Conservation (phyloP, 2,329 filamentous ascomycete species). For the Exophiala dermatitidis region DNA sequence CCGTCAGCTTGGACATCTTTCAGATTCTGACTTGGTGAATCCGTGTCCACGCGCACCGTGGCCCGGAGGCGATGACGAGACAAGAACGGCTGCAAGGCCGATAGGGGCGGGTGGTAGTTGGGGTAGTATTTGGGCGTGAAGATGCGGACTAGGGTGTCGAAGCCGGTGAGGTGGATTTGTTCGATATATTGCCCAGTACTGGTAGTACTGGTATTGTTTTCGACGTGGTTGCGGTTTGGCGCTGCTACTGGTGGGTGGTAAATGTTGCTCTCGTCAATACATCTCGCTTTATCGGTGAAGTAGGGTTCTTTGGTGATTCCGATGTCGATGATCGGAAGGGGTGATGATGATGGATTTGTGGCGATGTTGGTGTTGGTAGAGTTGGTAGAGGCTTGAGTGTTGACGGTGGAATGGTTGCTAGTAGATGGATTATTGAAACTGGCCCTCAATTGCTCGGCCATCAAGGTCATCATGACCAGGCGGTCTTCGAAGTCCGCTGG, state of each 20-base stretch:
- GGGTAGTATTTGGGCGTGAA: constrained; percentile 46
- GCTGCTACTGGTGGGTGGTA: constrained; percentile 28
- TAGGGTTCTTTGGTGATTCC: constrained; percentile 44
- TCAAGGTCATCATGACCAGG: constrained; percentile 44
- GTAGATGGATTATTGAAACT: neutral
- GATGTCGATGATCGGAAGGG: constrained; percentile 38
- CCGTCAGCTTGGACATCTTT: constrained; percentile 35
- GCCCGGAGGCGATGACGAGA: constrained; percentile 39
- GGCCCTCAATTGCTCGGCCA: constrained; percentile 38
- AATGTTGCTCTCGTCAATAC: constrained; percentile 34
- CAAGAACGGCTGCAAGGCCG: constrained; percentile 38
- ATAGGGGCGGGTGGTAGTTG: constrained; percentile 35
- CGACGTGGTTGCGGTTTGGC: no score
- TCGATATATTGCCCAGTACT: constrained; percentile 21
- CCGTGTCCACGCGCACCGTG: constrained; percentile 32
- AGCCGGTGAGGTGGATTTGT: constrained; percentile 44
- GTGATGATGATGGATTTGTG: neutral
- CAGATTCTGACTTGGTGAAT: constrained; percentile 11
- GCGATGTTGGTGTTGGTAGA: neutral
- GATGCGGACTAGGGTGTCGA: constrained; percentile 44
- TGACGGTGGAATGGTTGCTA: neutral
- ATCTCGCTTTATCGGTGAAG: constrained; percentile 43
- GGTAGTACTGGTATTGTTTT: no score
- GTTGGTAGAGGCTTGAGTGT: neutral
- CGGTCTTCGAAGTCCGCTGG: constrained; percentile 44